Evolutionary conservation across 2,329 filamentous ascomycete species (phyloP).

Genomic region (Colletotrichum karsti): DNA sequence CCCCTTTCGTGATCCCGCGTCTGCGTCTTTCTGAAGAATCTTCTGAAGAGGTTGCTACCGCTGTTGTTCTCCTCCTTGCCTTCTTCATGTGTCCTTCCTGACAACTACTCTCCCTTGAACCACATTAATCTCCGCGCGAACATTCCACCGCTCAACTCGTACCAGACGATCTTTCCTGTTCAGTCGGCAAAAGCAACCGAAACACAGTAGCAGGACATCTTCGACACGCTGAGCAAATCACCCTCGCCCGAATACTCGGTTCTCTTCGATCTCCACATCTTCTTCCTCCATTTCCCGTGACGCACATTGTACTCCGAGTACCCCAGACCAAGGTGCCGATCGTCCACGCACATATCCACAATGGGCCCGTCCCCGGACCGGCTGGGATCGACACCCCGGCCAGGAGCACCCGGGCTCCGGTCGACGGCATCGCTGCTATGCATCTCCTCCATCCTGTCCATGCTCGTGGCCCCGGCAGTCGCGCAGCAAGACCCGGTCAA

Average conservation of each 20-base stretch:
- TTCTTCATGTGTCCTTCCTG: background rate
- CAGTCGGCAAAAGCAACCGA: background rate
- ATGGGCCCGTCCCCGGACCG: background rate
- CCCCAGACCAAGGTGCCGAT: background rate
- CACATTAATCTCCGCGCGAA: background rate
- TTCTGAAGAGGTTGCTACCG: too few species aligned
- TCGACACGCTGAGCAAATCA: background rate
- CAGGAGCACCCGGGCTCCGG: background rate
- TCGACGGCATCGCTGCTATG: background rate
- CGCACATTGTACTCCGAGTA: background rate
- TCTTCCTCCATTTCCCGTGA: background rate
- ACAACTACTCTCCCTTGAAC: background rate
- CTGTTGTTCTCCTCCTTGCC: background rate
- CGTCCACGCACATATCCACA: background rate
- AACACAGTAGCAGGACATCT: background rate
- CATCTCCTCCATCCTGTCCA: background rate
- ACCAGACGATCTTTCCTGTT: background rate
- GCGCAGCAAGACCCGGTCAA: conserved; percentile 59
- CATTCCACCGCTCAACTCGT: conserved; percentile 3
- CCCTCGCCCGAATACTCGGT: background rate
- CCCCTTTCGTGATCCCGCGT: background rate
- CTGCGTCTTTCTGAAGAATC: background rate
- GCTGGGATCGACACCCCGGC: background rate
- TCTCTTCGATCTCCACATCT: background rate
- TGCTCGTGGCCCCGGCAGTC: background rate